phyloP scores from a whole-genome alignment of 768 basidiomycete species.

The Amanita inopinata region DNA sequence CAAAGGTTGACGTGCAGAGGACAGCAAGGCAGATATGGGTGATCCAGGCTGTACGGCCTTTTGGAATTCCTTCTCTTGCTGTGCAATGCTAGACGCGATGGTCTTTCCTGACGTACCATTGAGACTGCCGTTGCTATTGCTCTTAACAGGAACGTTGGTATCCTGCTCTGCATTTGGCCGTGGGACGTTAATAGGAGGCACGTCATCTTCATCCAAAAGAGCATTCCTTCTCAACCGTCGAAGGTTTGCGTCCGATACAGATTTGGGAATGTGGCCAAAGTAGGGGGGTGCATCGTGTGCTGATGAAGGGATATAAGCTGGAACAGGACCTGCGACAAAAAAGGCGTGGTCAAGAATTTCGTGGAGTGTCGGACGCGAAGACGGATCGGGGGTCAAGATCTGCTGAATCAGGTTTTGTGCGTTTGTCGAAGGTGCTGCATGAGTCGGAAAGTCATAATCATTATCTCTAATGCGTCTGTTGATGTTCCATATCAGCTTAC shows the following conservation, averaged over 20 bases:
- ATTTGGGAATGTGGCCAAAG: conserved; percentile 56
- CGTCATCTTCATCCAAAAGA: conserved; percentile 55
- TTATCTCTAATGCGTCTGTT: conserved; percentile 85
- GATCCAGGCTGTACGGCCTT: conserved; percentile 91
- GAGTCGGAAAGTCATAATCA: conserved; percentile 83
- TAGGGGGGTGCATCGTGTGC: conserved; percentile 71
- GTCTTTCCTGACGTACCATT: conserved; percentile 22
- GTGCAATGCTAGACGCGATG: conserved; percentile 54
- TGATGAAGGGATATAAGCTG: conserved; percentile 68
- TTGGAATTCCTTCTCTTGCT: conserved; percentile 95
- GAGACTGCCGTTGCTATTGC: not conserved
- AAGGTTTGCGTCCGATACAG: conserved; percentile 61
- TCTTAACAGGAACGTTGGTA: not conserved
- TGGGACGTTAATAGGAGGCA: conserved; percentile 32
- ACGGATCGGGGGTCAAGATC: conserved; percentile 82
- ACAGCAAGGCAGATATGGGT: conserved; percentile 86
- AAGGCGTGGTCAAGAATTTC: conserved; percentile 81
- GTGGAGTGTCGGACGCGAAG: conserved; percentile 70
- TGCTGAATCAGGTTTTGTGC: conserved; percentile 70
- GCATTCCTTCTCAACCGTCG: conserved; percentile 51
- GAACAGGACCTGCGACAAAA: conserved; percentile 76
- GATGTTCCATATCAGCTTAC: conserved; percentile 6
- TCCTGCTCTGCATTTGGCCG: conserved; percentile 15
- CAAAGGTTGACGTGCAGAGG: conserved; percentile 81
- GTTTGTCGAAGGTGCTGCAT: conserved; percentile 59